Base-by-base conservation (phyloP, 2,329 filamentous ascomycete genomes). In the Phialocephala sp. region DNA sequence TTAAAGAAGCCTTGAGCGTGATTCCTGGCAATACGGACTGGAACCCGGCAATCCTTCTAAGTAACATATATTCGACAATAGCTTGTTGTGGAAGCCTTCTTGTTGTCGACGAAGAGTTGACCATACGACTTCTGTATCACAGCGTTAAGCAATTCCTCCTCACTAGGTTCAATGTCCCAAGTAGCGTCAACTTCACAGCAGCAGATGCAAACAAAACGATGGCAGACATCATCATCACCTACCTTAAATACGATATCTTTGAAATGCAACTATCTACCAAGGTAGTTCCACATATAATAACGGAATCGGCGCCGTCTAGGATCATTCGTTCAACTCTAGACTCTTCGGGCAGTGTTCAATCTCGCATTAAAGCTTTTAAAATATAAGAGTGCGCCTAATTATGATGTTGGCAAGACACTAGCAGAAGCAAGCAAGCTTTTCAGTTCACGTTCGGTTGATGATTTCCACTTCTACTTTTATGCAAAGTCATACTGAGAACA, bases 1-100 rank as follows among this genome's bases (percentile, higher is more conserved):
- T 82, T 56, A 72, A 74, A 20, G 79, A 81, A 72, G 78, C 78
- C 5, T 59, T 80, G 0, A 79, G 79, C 15, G 77, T 82, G 0
- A 63, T 65, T 1, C 74, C 76, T 6, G 77, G 79, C 1, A 67
- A 78, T 14, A 58, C 68, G 0, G 36, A 37, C 0, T 78, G 75
- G 76, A 62, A 74, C 15, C 68, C 68, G 0, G 39, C 45, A 22
- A 66, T 54, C 24, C 62, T 72, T 37, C 27, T 76, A 15, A 77
- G 76, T 22, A 64, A 77, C 18, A 67, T 78, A 0, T 63, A 71
- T 35, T 59, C 67, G 0, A 61, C 68, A 1, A 59, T 79, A 1
- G 64, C 65, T 15, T 77, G 69, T 41, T 80, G 78, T 22, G 77
- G 78, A 20, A 73, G 77, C 39, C 68, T 80, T 1, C 37, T 80